These are phyloP conservation scores for Discostella stelligeroides DNA, from an alignment of 108 stramenopile genomes.

Conservation along the genomic window DNA sequence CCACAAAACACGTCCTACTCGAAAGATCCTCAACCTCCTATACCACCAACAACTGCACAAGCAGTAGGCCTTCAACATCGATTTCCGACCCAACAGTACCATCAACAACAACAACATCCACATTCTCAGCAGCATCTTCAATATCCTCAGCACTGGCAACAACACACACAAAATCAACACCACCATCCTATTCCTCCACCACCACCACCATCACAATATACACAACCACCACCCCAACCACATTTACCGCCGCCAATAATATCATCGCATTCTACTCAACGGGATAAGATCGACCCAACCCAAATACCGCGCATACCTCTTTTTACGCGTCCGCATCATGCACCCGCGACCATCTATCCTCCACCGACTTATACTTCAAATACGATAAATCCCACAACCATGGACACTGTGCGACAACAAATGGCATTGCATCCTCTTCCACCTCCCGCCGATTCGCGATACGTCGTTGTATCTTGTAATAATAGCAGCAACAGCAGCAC, in stretches of 20 bases:
- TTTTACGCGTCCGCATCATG: constrained; percentile 60
- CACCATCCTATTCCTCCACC: constrained; percentile 3
- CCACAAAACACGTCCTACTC: constrained; percentile 7
- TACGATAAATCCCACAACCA: constrained; percentile 21
- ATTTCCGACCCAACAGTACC: constrained; percentile 1
- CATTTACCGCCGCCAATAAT: constrained; percentile 1
- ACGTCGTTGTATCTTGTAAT: constrained; percentile 39
- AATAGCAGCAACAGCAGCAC: constrained; percentile 39
- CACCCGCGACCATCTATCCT: constrained; percentile 49
- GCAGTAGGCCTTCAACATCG: not conserved
- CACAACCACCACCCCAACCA: constrained; percentile 17
- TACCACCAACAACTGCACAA: not conserved
- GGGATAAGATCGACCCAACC: constrained; percentile 53
- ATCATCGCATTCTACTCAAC: constrained; percentile 13
- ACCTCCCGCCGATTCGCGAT: constrained; percentile 66
- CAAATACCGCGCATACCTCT: constrained; percentile 64
- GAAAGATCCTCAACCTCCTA: not conserved
- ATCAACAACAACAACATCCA: not conserved
- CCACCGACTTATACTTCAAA: not conserved
- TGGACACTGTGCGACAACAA: not conserved
- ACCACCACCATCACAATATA: not conserved
- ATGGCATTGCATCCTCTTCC: constrained; percentile 22
- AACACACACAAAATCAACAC: not conserved
- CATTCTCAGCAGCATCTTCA: constrained; percentile 1
- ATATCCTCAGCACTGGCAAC: constrained; percentile 1